Evolutionary conservation across 2,329 filamentous ascomycete genomes (phyloP).

Genomic region (Ophiostoma angusticollis): DNA sequence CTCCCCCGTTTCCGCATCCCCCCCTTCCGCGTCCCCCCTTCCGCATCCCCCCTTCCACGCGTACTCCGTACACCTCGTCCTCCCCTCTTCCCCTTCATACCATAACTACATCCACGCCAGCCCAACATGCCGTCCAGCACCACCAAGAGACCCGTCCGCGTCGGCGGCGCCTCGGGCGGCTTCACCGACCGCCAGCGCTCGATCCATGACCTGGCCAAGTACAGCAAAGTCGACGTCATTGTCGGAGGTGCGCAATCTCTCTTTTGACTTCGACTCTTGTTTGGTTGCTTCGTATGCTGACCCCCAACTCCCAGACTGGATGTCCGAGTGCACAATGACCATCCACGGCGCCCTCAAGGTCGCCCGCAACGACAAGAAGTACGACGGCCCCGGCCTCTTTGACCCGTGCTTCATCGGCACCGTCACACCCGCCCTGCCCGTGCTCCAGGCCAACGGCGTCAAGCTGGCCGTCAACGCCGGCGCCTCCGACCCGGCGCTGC

Average conservation of each 20-base stretch:
- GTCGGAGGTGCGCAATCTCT: constrained; percentile 15
- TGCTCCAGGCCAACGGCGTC: constrained; percentile 17
- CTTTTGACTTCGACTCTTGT: no score
- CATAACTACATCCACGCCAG: not conserved
- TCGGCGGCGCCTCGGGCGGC: constrained; percentile 29
- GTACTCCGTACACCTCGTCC: not conserved
- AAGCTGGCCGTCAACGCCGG: constrained; percentile 23
- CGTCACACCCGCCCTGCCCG: constrained; percentile 19
- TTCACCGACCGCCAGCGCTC: constrained; percentile 31
- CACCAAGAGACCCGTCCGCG: constrained; percentile 24
- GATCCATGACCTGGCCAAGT: constrained; percentile 27
- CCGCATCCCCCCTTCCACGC: no score
- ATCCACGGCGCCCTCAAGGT: constrained; percentile 19
- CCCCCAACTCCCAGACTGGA: no score
- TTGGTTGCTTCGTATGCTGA: no score
- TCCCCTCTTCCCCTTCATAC: not conserved
- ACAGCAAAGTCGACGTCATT: constrained; percentile 23
- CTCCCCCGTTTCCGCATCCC: no score
- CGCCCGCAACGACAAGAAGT: constrained; percentile 14
- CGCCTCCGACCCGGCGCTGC: constrained; percentile 18
- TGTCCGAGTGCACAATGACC: constrained; percentile 23
- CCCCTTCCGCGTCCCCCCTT: no score
- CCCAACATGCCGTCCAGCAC: constrained; percentile 7
- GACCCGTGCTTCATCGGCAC: constrained; percentile 22
- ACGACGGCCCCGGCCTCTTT: constrained; percentile 15